Base-by-base conservation (phyloP, 352 stramenopile genomes). In the Phytopythium sindhum region DNA sequence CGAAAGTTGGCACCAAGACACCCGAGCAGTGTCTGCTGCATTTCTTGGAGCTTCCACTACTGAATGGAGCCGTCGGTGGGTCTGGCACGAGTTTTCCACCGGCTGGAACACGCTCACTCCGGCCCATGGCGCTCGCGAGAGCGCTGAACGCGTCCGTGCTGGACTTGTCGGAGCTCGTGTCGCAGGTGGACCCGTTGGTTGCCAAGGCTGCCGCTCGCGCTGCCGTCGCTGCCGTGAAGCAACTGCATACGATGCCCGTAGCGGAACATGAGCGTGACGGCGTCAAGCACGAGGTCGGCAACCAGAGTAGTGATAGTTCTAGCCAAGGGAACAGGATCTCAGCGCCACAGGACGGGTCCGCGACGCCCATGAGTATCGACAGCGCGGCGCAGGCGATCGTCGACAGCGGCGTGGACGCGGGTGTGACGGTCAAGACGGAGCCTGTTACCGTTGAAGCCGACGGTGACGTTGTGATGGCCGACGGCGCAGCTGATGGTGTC, bases 21-120 rank as follows among this genome's bases (percentile, higher is more conserved):
- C 77, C 84, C 4, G 76, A 91, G n/a, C 80, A 91, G 53, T 95
- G 84, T 55, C 66, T 95, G 61, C 59, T 91, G 53, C 84, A 88
- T 39, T 95, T 95, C 68, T 72, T 95, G 12, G 75, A 91, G 67
- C 61, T 91, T 56, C 81, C 84, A 12, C 66, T 95, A 54, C 65
- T 90, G 29, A 61, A 80, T 33, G 69, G 75, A 35, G 63, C 67
- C 26, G 28, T 24, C n/a, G 28, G 26, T 24, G 12, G 19, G 12
- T 4, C 26, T 17, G 17, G 8, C 26, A 15, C 28, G 15, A 26
- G 39, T 4, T 28, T 31, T 9, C 47, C 24, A 12, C 37, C 66
- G 31, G 64, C 33, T 2, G 45, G 17, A 17, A 29, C 23, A 7
- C 65, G 72, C 5, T 57, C 64, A n/a, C 53, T 79, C 45, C 69